Evolutionary conservation across 1,284 basidiomycete genomes (phyloP).

Genomic region (Marasmius oreades): DNA sequence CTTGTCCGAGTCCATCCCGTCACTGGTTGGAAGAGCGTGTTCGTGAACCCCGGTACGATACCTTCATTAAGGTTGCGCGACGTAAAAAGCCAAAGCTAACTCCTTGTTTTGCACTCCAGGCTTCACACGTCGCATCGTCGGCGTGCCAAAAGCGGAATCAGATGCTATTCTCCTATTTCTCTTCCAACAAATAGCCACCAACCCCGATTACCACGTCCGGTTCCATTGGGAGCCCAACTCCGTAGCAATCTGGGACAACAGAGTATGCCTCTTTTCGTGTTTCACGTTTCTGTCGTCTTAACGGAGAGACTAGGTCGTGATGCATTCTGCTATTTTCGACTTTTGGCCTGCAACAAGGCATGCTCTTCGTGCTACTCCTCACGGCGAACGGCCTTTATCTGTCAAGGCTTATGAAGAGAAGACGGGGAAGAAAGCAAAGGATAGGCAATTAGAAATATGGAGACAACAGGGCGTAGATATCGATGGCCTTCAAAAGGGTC

Average conservation of each 20-base stretch:
- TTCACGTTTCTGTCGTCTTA: background rate
- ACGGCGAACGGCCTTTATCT: conserved; percentile 71
- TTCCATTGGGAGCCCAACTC: conserved; percentile 70
- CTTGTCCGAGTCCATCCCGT: conserved; percentile 75
- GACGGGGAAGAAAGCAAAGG: conserved; percentile 61
- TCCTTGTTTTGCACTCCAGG: conserved; percentile 32
- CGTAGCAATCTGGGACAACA: conserved; percentile 73
- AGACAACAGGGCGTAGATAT: conserved; percentile 47
- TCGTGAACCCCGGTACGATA: conserved; percentile 59
- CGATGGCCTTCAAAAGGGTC: conserved; percentile 18
- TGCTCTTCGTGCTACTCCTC: conserved; percentile 78
- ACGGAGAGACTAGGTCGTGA: conserved; percentile 47
- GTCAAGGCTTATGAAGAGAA: conserved; percentile 71
- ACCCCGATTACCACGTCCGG: conserved; percentile 69
- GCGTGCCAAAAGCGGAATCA: conserved; percentile 76
- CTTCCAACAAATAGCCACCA: conserved; percentile 66
- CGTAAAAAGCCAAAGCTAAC: too few species aligned
- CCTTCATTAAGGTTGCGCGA: too few species aligned
- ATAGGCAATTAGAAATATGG: conserved; percentile 65
- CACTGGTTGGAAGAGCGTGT: conserved; percentile 79
- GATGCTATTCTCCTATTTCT: conserved; percentile 69
- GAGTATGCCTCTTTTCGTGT: conserved; percentile 38
- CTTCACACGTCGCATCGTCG: conserved; percentile 68
- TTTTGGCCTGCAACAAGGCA: conserved; percentile 75
- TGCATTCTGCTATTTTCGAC: conserved; percentile 75